Conservation (phyloP, 345 rosid species). For the Gossypium ekmanianum region DNA sequence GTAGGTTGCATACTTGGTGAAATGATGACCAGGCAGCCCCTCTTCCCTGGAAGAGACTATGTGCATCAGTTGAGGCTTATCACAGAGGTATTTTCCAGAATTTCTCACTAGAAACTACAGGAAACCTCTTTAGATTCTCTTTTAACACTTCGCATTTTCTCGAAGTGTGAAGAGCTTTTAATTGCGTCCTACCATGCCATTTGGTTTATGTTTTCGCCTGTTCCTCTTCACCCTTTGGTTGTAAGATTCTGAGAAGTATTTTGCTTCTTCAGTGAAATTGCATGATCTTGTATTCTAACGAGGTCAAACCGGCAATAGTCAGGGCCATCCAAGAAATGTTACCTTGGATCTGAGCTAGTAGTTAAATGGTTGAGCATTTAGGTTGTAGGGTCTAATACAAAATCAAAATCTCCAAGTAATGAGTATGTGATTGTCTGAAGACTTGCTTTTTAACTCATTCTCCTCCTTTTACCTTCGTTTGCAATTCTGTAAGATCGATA, state of each 20-base stretch:
- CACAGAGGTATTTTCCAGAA: slow-evolving; percentile 48
- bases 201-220: neutral
- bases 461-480: neutral
- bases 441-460: neutral
- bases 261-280: neutral
- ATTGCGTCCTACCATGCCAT: neutral
- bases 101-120: slow-evolving; percentile 9
- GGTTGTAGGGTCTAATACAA: too few relatives aligned
- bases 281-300: neutral
- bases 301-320: neutral
- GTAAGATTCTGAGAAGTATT: neutral
- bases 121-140: neutral
- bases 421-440: neutral
- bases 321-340: neutral
- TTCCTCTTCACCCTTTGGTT: neutral
- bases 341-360: neutral
- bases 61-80: slow-evolving; percentile 89
- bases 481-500: neutral
- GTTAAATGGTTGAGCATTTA: neutral
- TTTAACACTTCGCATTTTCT: neutral
- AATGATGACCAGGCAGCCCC: slow-evolving; percentile 73
- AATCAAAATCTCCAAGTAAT: neutral
- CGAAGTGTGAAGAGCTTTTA: neutral
- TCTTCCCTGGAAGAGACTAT: slow-evolving; percentile 96
- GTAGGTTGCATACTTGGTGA: slow-evolving; percentile 98